Evolutionary conservation across 1,139 yeast species (phyloP), one percentile per base, ranked within the genome.

Genomic region (Hyphopichia buzzinii): DNA sequence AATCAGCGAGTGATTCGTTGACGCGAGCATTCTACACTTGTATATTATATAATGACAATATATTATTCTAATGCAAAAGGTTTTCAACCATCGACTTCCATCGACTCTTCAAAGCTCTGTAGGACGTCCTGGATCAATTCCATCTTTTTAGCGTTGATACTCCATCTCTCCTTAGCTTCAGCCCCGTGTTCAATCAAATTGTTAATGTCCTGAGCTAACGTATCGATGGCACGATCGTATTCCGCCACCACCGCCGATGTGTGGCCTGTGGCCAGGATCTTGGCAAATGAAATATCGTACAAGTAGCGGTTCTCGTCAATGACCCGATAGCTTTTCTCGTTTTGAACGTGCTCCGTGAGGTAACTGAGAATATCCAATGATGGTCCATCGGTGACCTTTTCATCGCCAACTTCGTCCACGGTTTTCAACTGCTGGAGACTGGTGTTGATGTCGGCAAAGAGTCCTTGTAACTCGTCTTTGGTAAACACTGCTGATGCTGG

Each of bases 131-230:
- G 55, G 6, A 66, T 49, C n/a, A 39, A 43, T 29, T 59, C 65
- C 28, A 70, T 40, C 39, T 56, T 59, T 17, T 44, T 46, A 4
- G 74, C 73, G 45, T 67, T 65, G 7, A 36, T 41, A 17, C 52
- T 45, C 75, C 75, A 70, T 34, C 59, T 47, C 26, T 55, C 57
- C 41, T 59, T 61, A n/a, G 65, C 56, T 22, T 46, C 52, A 0
- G 57, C 49, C 2, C 72, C 67, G 36, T 59, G 64, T 10, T 46
- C 48, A 5, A 64, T 50, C 28, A 65, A 50, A 4, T 54, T 61
- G 28, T 49, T 46, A 4, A 70, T 62, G 17, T 54, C 58, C 4
- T 35, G 39, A 3, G 54, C 40, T 17, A 68, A 47, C 13, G 46
- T 46, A 5, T 49, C 55, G 26, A 65, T 66, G 37, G 63, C 47